phyloP scores from a whole-genome alignment of 73 alveolate species.

The Tetrahymena thermophila region DNA sequence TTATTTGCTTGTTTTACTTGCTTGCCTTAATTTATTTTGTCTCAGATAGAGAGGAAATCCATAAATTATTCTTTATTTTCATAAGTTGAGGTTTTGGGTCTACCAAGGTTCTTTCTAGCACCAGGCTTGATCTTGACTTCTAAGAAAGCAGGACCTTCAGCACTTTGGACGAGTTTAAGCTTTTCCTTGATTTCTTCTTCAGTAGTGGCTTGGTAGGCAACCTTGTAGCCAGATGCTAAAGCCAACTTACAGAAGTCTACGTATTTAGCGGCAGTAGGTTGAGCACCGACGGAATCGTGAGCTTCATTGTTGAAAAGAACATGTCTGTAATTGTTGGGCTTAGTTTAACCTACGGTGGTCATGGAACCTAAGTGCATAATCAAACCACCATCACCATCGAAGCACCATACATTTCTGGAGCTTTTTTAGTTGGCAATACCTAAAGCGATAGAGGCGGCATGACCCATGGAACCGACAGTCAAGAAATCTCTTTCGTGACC shows the following conservation, averaged over 20 bases:
- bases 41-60: conserved; percentile 38
- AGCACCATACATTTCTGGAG: conserved; percentile 60
- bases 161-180: background rate
- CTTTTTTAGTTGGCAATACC: conserved; percentile 70
- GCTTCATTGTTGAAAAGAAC: conserved; percentile 73
- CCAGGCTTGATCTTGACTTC: conserved; percentile 60
- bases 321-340: conserved; percentile 59
- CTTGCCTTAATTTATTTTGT: background rate
- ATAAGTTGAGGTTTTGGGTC: conserved; percentile 64
- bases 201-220: conserved; percentile 54
- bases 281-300: conserved; percentile 93
- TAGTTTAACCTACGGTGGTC: conserved; percentile 62
- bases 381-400: conserved; percentile 93
- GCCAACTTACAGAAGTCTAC: conserved; percentile 66
- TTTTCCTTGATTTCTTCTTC: conserved; percentile 44
- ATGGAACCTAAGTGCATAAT: conserved; percentile 89
- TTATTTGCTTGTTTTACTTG: background rate
- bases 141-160: conserved; percentile 55
- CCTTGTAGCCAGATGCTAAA: conserved; percentile 56
- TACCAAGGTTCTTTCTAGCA: conserved; percentile 58
- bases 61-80: conserved; percentile 59
- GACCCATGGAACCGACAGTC: conserved; percentile 91
- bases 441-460: conserved; percentile 77
- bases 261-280: conserved; percentile 61
- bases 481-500: conserved; percentile 61